Percentiles rank a stretch among this genome's conserved stretches.
Evolutionary conservation across 1,284 basidiomycete species (phyloP).

Genomic region (Gymnopus androsaceus): DNA sequence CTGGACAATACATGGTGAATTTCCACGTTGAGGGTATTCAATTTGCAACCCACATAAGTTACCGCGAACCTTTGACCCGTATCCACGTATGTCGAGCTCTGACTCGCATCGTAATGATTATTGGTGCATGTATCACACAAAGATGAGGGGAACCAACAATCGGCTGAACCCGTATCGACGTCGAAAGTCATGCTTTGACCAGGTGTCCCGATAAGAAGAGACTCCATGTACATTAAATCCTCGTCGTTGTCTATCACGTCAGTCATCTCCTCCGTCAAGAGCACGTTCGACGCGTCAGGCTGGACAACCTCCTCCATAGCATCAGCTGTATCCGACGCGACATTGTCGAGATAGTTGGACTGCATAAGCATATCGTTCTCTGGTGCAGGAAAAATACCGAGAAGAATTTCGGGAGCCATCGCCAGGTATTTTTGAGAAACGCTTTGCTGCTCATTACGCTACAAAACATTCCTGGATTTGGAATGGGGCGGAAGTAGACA

Average conservation of each 20-base stretch:
- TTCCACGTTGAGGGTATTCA: background rate
- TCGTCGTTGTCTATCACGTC: constrained; percentile 17
- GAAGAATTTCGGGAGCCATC: background rate
- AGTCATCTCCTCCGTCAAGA: constrained; percentile 5
- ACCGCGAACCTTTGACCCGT: constrained; percentile 44
- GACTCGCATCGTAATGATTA: constrained; percentile 36
- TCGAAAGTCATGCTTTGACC: constrained; percentile 47
- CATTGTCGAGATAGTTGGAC: constrained; percentile 3
- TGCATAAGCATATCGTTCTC: constrained; percentile 5
- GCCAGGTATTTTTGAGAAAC: constrained; percentile 5
- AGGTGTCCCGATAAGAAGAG: constrained; percentile 48
- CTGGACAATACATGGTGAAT: constrained; percentile 28
- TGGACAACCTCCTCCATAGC: constrained; percentile 30
- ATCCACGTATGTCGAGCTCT: constrained; percentile 44
- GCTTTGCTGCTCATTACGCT: constrained; percentile 4
- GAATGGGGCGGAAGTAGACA: background rate
- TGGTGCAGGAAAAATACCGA: background rate
- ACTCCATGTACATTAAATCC: constrained; percentile 57
- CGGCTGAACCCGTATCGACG: constrained; percentile 63
- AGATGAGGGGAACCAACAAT: constrained; percentile 52
- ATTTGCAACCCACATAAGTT: constrained; percentile 43
- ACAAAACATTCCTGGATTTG: background rate
- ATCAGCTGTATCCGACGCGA: constrained; percentile 21
- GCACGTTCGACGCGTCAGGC: constrained; percentile 22
- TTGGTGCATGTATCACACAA: constrained; percentile 40